A percentile compares a stretch with the other conserved stretches of the same genome.
Evolutionary conservation across 1,139 yeast genomes (phyloP).

Genomic region (Groenewaldozyma auringiensis): DNA sequence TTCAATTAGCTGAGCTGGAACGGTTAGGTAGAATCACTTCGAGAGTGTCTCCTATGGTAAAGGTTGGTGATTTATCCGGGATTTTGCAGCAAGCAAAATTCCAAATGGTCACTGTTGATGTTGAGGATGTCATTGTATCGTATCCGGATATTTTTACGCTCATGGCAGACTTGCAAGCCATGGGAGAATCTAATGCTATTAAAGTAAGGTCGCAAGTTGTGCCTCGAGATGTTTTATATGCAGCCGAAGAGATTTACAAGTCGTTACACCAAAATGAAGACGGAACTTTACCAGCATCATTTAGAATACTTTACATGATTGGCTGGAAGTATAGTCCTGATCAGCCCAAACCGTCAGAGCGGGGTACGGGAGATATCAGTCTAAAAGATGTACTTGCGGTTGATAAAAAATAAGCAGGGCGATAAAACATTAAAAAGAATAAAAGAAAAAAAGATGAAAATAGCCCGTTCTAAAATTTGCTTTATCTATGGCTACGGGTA

Average conservation of each 20-base stretch:
- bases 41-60: slow-evolving; percentile 72
- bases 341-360: slow-evolving; percentile 64
- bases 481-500: neutral
- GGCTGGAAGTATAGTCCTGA: slow-evolving; percentile 75
- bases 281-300: slow-evolving; percentile 48
- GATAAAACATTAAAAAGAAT: neutral
- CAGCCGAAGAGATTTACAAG: slow-evolving; percentile 70
- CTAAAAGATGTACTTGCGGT: slow-evolving; percentile 50
- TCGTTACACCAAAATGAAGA: slow-evolving; percentile 59
- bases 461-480: too few relatives aligned
- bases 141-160: slow-evolving; percentile 66
- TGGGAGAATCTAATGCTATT: slow-evolving; percentile 83
- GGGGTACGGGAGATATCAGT: slow-evolving; percentile 64
- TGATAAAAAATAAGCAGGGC: neutral
- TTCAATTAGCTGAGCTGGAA: slow-evolving; percentile 78
- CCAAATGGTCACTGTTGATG: slow-evolving; percentile 73
- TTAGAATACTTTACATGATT: slow-evolving; percentile 69
- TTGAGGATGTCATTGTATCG: slow-evolving; percentile 77
- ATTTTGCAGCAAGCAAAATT: slow-evolving; percentile 69
- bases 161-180: slow-evolving; percentile 62
- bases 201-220: slow-evolving; percentile 47
- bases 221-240: slow-evolving; percentile 58
- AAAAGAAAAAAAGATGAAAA: too few relatives aligned
- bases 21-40: slow-evolving; percentile 75
- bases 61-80: slow-evolving; percentile 67